phyloP scores from a whole-genome alignment of 306 rosid genomes.

The Rubus parviflorus region DNA sequence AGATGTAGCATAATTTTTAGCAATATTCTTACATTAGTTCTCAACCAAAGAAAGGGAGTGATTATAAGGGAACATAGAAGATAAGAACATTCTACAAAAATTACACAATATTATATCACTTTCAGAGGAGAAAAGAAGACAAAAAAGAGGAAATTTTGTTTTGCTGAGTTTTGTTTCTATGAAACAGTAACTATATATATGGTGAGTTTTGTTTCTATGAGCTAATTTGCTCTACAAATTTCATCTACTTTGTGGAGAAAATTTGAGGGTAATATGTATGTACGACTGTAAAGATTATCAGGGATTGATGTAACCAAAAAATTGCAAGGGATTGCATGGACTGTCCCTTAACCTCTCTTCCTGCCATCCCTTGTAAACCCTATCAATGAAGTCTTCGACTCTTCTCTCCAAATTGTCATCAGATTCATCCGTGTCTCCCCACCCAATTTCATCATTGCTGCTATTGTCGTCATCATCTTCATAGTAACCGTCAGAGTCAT shows the following conservation, averaged over 20 bases:
- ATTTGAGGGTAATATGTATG: background rate
- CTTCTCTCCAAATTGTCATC: slow-evolving; percentile 29
- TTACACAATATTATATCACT: too few relatives aligned
- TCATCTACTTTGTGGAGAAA: background rate
- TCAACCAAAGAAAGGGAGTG: background rate
- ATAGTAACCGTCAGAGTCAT: slow-evolving; percentile 3
- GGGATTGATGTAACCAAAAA: background rate
- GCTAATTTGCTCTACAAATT: background rate
- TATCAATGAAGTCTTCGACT: slow-evolving; percentile 41
- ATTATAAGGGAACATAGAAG: background rate
- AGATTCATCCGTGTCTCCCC: slow-evolving; percentile 26
- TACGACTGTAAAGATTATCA: background rate
- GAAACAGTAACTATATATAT: too few relatives aligned
- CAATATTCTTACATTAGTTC: background rate
- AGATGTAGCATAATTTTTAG: background rate
- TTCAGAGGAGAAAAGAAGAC: background rate
- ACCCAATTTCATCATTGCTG: slow-evolving; percentile 4
- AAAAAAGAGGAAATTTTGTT: background rate
- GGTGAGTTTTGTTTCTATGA: background rate
- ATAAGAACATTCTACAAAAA: background rate
- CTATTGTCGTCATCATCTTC: slow-evolving; percentile 14
- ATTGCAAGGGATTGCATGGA: background rate
- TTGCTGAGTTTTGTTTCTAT: background rate
- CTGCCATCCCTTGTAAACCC: slow-evolving; percentile 36
- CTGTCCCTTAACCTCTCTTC: slow-evolving; percentile 35